Conservation (phyloP, 179 eudicot genomes). For the Pouteria campechiana region DNA sequence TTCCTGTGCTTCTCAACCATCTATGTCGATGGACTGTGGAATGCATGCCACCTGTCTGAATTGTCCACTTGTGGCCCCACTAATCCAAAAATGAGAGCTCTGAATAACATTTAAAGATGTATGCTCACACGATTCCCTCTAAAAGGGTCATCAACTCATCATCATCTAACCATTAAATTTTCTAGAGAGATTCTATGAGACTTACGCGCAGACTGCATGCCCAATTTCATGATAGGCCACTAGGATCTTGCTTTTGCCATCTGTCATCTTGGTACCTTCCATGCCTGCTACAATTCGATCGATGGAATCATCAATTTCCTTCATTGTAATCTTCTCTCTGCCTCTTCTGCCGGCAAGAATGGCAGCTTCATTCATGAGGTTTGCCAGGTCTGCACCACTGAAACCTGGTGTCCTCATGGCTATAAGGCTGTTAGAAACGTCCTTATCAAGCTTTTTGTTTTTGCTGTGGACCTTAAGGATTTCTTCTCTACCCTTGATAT, state of each 20-base stretch:
- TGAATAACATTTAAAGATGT: too few relatives aligned
- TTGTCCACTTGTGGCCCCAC: too few relatives aligned
- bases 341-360: constrained; percentile 69
- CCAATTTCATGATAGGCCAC: constrained; percentile 76
- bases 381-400: constrained; percentile 64
- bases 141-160: too few relatives aligned
- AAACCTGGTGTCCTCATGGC: constrained; percentile 70
- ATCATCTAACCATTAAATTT: too few relatives aligned
- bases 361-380: constrained; percentile 76
- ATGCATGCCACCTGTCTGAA: too few relatives aligned
- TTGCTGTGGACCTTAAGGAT: constrained; percentile 52
- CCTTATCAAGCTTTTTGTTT: constrained; percentile 40
- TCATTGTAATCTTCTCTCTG: constrained; percentile 24
- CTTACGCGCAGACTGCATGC: constrained; percentile 73
- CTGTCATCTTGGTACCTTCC: constrained; percentile 69
- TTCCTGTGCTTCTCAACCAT: too few relatives aligned
- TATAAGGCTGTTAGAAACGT: constrained; percentile 35
- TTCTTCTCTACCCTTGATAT: constrained; percentile 48
- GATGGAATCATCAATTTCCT: constrained; percentile 55
- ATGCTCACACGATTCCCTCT: too few relatives aligned
- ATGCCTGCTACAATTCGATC: constrained; percentile 63
- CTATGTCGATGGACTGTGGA: too few relatives aligned
- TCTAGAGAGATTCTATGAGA: too few relatives aligned
- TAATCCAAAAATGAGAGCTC: too few relatives aligned
- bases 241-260: constrained; percentile 61